Evolutionary conservation across 176 grass and related monocot genomes (phyloP), one percentile per base, ranked within the genome.

Genomic region (Paspalum vaginatum): DNA sequence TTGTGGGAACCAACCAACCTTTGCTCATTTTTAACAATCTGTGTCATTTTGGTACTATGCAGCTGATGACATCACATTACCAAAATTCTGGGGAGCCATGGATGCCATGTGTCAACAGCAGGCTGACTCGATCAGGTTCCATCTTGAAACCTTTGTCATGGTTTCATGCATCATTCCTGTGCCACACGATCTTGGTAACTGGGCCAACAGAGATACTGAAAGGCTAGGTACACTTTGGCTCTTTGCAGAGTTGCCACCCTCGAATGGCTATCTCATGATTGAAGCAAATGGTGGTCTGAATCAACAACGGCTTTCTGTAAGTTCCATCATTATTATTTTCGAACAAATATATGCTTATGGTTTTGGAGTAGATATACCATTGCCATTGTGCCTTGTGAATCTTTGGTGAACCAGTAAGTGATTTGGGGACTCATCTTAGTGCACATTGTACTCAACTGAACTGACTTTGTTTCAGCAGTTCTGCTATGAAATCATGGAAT

Each of bases 281-380:
- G 92, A 98, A 93, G 96, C 92, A 86, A 98, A 98, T 86, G 96
- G 96, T 61, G 92, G 96, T 85, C 79, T 98, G 49, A 98, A 98
- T 87, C 95, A 98, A 59, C 95, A 98, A 70, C 92, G 95, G 16
- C 77, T 98, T 85, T 89, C 95, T 64, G 95, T 92, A 95, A 94
- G 90, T 94, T 86, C 13, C 52, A 48, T 2, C 18, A 71, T 18
- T 76, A 44, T 62, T 83, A 24, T 41, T 72, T 51, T 76, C 24
- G 47, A 11, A 6, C 77, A 84, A 32, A 61, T 54, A 2, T 47
- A 52, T 43, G 2, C 14, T 57, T 40, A 65, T 65, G 21, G 24
- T 85, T 58, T 64, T 24, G 52, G 52, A 61, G 41, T 26, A 81
- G 74, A 38, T 76, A 61, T 75, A 10, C 17, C 6, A 21, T 76